These are phyloP conservation scores for Fonsecaea pedrosoi DNA, from an alignment of 2,329 filamentous ascomycete species.

Conservation along the genomic window DNA sequence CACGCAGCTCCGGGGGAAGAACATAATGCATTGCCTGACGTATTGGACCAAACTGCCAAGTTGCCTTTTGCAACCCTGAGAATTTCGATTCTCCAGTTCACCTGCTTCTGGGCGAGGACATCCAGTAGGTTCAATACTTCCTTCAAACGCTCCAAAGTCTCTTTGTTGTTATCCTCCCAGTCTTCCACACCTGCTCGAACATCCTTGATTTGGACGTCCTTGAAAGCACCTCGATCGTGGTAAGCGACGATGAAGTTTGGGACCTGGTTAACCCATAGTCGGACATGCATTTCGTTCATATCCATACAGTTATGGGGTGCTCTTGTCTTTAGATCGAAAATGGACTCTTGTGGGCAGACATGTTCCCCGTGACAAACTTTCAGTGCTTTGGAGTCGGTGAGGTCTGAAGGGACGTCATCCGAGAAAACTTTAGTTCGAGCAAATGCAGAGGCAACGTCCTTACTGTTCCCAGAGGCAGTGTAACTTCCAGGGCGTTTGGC, in stretches of 20 bases:
- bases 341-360: background rate
- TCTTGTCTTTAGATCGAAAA: conserved; percentile 61
- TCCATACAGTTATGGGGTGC: conserved; percentile 46
- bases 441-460: background rate
- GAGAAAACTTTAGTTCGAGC: background rate
- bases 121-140: conserved; percentile 43
- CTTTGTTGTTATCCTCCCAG: conserved; percentile 53
- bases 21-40: conserved; percentile 18
- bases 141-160: conserved; percentile 41
- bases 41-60: conserved; percentile 37
- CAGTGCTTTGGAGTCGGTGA: background rate
- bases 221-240: conserved; percentile 54
- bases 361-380: background rate
- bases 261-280: conserved; percentile 60
- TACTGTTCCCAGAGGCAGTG: too few species aligned
- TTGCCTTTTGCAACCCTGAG: conserved; percentile 42
- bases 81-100: conserved; percentile 28
- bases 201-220: conserved; percentile 50
- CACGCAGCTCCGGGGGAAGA: conserved; percentile 21
- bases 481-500: too few species aligned
- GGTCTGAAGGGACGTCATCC: background rate
- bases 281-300: conserved; percentile 51
- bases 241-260: conserved; percentile 61
- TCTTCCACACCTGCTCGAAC: conserved; percentile 45
- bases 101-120: conserved; percentile 32